These are phyloP conservation scores for Tolypocladium pustulatum DNA, from an alignment of 2,329 filamentous ascomycete genomes.

Conservation along the genomic window DNA sequence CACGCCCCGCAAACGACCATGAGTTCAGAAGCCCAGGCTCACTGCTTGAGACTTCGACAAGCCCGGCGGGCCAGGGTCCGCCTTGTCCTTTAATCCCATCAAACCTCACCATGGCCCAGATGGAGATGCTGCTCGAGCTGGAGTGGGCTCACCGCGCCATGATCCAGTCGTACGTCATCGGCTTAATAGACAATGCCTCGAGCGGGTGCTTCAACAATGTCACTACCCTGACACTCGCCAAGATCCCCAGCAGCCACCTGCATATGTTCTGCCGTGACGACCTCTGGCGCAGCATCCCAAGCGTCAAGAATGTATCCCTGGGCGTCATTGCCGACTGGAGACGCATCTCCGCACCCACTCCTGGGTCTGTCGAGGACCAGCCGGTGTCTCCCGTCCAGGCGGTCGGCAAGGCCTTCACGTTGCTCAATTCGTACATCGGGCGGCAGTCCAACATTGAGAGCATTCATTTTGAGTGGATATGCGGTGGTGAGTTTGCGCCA, in stretches of 20 bases:
- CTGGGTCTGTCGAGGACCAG: slow-evolving; percentile 37
- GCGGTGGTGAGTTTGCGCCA: slow-evolving; percentile 55
- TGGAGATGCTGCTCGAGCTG: slow-evolving; percentile 57
- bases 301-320: slow-evolving; percentile 43
- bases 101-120: slow-evolving; percentile 50
- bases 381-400: slow-evolving; percentile 40
- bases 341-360: slow-evolving; percentile 39
- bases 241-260: slow-evolving; percentile 52
- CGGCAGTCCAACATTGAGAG: slow-evolving; percentile 38
- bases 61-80: not conserved
- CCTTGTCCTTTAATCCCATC: slow-evolving; percentile 35
- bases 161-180: slow-evolving; percentile 55
- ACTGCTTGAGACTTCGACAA: not conserved
- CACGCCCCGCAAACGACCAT: not conserved
- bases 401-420: slow-evolving; percentile 36
- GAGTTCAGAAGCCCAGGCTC: not conserved
- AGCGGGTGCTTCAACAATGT: slow-evolving; percentile 39
- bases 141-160: slow-evolving; percentile 61
- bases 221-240: slow-evolving; percentile 50
- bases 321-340: slow-evolving; percentile 59
- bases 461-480: slow-evolving; percentile 55
- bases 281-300: slow-evolving; percentile 51
- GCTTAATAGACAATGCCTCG: slow-evolving; percentile 46
- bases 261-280: slow-evolving; percentile 41
- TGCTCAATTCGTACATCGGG: slow-evolving; percentile 41